phyloP scores from a whole-genome alignment of 108 stramenopile genomes.

The Epithemia pelagica region DNA sequence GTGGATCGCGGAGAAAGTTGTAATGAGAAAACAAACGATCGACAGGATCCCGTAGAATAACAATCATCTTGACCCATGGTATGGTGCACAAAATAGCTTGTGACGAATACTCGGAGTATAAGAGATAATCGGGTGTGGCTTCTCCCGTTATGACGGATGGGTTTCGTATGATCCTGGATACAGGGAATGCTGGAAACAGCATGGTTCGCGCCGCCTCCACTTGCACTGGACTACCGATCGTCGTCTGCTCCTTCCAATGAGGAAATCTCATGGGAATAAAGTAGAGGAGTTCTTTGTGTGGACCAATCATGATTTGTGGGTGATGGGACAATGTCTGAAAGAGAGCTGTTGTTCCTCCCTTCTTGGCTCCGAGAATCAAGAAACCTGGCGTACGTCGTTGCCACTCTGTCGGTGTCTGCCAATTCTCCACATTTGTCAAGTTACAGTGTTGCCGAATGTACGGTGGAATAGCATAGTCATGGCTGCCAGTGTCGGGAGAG shows the following conservation, averaged over 20 bases:
- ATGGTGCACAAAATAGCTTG: conserved; percentile 13
- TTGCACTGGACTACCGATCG: background rate
- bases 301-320: background rate
- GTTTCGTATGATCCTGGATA: background rate
- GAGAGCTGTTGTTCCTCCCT: background rate
- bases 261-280: background rate
- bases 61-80: conserved; percentile 21
- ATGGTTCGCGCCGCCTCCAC: background rate
- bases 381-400: background rate
- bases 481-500: no score
- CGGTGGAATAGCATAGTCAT: background rate
- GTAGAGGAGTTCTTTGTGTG: background rate
- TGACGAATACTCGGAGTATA: conserved; percentile 2
- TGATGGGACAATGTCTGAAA: background rate
- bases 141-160: conserved; percentile 7
- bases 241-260: background rate
- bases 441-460: background rate
- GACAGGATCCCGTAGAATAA: conserved; percentile 16
- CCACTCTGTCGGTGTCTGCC: background rate
- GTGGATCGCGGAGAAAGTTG: background rate
- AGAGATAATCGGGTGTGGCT: conserved; percentile 17
- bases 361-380: background rate
- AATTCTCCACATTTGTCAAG: background rate
- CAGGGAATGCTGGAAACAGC: background rate
- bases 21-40: conserved; percentile 14